Conservation (phyloP, 129 eudicot genomes). For the Flaveria brownii region DNA sequence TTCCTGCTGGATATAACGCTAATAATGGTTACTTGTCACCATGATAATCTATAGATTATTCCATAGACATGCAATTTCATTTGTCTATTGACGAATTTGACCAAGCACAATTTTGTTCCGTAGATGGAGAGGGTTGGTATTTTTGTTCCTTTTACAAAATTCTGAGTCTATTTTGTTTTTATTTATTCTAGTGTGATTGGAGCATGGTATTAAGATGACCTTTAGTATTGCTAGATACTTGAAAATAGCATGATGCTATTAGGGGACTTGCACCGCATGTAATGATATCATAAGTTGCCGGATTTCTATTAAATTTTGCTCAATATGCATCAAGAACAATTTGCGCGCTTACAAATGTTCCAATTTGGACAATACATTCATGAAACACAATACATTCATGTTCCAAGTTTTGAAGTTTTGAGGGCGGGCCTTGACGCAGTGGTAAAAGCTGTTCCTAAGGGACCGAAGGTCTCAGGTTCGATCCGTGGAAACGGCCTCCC, state of each 20-base stretch:
- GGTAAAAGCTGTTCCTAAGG: no score
- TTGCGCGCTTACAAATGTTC: neutral
- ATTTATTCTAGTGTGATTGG: slow-evolving; percentile 7
- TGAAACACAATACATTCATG: no score
- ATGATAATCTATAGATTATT: slow-evolving; percentile 18
- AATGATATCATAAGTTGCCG: neutral
- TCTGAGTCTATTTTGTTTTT: neutral
- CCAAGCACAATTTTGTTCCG: slow-evolving; percentile 23
- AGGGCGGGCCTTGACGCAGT: no score
- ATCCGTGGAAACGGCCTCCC: no score
- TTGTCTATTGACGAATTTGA: slow-evolving; percentile 12
- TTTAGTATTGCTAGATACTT: neutral
- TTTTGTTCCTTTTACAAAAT: neutral
- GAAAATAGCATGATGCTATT: neutral
- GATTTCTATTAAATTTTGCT: neutral
- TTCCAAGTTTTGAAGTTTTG: no score
- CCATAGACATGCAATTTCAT: neutral
- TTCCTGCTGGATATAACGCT: slow-evolving; percentile 18
- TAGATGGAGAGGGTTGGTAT: neutral
- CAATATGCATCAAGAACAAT: neutral
- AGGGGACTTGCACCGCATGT: neutral
- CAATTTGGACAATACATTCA: neutral
- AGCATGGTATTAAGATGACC: neutral
- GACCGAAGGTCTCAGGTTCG: no score
- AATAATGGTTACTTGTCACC: slow-evolving; percentile 22